Evolutionary conservation across 106 monocot genomes (phyloP).

Genomic region (Triglochin maritima): DNA sequence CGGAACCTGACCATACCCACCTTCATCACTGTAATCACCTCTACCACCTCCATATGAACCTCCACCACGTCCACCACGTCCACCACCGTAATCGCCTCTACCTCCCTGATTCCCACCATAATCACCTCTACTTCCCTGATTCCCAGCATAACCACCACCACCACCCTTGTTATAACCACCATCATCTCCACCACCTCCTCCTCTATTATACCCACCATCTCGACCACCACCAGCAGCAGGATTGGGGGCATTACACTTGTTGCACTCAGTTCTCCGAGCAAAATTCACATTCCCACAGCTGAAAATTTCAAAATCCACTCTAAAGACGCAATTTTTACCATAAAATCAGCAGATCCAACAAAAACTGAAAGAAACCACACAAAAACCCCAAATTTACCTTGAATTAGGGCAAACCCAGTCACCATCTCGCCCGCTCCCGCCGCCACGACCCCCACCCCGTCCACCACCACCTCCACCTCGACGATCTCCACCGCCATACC

Average conservation of each 20-base stretch:
- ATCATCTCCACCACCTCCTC: slow-evolving; percentile 30
- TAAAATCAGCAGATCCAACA: background rate
- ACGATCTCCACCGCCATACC: slow-evolving; percentile 16
- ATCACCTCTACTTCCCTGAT: slow-evolving; percentile 22
- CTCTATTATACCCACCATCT: slow-evolving; percentile 14
- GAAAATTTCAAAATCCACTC: slow-evolving; percentile 3
- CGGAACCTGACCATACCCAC: slow-evolving; percentile 52
- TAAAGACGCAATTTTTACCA: background rate
- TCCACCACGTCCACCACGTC: slow-evolving; percentile 20
- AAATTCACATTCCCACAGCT: slow-evolving; percentile 97
- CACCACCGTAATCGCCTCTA: slow-evolving; percentile 29
- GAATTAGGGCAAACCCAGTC: slow-evolving; percentile 93
- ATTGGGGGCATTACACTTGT: slow-evolving; percentile 70
- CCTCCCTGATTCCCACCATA: slow-evolving; percentile 23
- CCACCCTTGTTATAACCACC: slow-evolving; percentile 9
- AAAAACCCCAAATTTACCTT: slow-evolving; percentile 23
- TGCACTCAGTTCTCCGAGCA: slow-evolving; percentile 90
- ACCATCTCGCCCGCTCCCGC: slow-evolving; percentile 50
- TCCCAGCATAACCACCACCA: slow-evolving; percentile 25
- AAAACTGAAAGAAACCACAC: background rate
- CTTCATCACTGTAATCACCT: slow-evolving; percentile 24
- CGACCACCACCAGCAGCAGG: slow-evolving; percentile 32
- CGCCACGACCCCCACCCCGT: slow-evolving; percentile 23
- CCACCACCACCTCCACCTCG: slow-evolving; percentile 41
- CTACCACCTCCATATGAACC: slow-evolving; percentile 17